phyloP scores from a whole-genome alignment of 345 rosid species.

The Hibiscus tridactylites region DNA sequence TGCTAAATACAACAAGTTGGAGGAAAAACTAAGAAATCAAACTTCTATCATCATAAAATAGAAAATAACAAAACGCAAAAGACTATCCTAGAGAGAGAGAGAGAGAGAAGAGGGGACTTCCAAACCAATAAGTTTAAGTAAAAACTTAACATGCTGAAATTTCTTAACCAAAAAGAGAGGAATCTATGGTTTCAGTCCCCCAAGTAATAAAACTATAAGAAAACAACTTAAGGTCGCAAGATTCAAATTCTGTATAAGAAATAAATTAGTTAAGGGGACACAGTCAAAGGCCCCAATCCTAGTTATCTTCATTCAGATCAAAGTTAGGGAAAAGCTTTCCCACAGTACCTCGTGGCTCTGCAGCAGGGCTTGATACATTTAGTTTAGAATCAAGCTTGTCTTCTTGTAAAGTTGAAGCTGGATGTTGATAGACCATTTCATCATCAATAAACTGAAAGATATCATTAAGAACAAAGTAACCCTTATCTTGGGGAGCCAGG shows the following conservation, averaged over 20 bases:
- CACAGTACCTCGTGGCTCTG: slow-evolving; percentile 58
- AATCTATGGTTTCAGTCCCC: background rate
- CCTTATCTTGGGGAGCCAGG: slow-evolving; percentile 95
- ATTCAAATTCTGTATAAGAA: background rate
- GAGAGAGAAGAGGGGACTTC: background rate
- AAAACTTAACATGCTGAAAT: background rate
- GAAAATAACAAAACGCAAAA: background rate
- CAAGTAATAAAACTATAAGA: background rate
- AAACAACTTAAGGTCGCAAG: background rate
- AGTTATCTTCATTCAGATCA: background rate
- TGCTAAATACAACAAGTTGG: slow-evolving; percentile 21
- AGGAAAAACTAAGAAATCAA: slow-evolving; percentile 12
- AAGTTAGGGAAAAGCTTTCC: background rate
- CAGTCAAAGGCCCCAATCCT: background rate
- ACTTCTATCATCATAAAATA: background rate
- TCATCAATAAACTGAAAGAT: slow-evolving; percentile 72
- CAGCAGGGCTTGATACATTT: slow-evolving; percentile 39
- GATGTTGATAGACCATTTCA: slow-evolving; percentile 37
- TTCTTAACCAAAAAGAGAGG: background rate
- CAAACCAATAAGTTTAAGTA: background rate
- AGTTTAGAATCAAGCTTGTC: slow-evolving; percentile 37
- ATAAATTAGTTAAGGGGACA: background rate
- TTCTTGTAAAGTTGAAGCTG: slow-evolving; percentile 43
- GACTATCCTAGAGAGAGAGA: background rate
- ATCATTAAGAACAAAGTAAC: slow-evolving; percentile 85